Evolutionary conservation across 768 basidiomycete species (phyloP), one percentile per base, ranked within the genome.

Genomic region (Mycena alexandri): DNA sequence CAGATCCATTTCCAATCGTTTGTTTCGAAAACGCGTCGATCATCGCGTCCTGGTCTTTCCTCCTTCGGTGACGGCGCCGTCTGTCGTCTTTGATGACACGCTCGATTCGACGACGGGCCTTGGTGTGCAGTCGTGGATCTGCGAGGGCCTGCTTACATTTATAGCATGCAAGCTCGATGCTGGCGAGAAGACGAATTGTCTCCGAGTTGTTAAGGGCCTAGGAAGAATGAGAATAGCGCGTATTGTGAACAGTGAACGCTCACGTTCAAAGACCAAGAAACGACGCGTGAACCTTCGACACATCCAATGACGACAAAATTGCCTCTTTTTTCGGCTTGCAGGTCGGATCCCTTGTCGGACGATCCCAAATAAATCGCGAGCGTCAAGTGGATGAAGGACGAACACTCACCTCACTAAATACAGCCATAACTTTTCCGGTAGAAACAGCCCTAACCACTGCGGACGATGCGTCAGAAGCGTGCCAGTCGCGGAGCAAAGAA

Each of bases 201-300:
- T 95, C 93, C 10, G 93, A 88, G 73, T 92, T 90, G 74, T 93
- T 95, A 69, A 93, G 77, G 2, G 93, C 93, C 93, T 95, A 69
- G 2, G 44, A 25, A 56, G 54, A 43, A 47, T 44, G 67, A 67
- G 73, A 42, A 68, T 38, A 38, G 61, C 58, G 52, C 34, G 53
- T 44, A 10, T 2, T 13, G 11, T 19, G 60, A 29, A 50, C 48
- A n/a, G 67, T 51, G 41, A 42, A 55, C 42, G 75, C 89, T 62
- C 72, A 93, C 93, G 74, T 94, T 94, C 65, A 94, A 76, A 34
- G 93, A 94, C 93, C 93, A 95, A 16, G 93, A 94, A 36, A 94
- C 82, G 44, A 95, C 93, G 46, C 86, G 87, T 44, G 83, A 75
- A 22, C 88, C 89, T 65, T 94, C 63, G 8, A 95, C 88, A 61